Base-by-base conservation (phyloP, 805 yeast genomes). In the Brettanomyces naardenensis region DNA sequence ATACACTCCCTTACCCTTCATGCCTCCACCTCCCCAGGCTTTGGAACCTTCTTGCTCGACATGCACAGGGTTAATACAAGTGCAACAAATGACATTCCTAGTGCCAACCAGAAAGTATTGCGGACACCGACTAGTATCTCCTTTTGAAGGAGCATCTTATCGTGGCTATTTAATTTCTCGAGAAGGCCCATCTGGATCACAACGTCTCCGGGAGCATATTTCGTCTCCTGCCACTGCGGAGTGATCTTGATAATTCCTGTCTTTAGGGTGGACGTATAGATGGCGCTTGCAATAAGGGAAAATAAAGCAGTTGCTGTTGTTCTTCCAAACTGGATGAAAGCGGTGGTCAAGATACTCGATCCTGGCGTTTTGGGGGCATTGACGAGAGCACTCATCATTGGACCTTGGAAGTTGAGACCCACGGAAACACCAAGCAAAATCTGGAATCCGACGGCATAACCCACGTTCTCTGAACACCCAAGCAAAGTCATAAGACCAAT, bases 361-460 rank as follows among this genome's bases (percentile, higher is more conserved):
- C 78, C 80, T 5, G 71, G 64, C 1, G 61, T 51, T 41, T 71
- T 69, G 23, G 80, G 78, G 9, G 75, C 73, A 17, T 59, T 48
- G 14, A 74, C 51, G 45, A 73, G 76, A 3, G 68, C 58, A 4
- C 66, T 52, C 19, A 70, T 49, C 11, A 68, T 49, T 13, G 62
- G 33, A 3, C 71, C 52, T 51, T 73, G 79, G 51, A 70, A 56
- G 32, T 52, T 52, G 9, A 68, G 19, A 3, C 81, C 80, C 25
- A 59, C 47, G 0, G 68, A 62, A 13, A 65, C 52, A 25, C 81
- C 80, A 11, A 53, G 47, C 11, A 70, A 45, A 28, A 72, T 67
- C 37, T 68, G 61, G 25, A 62, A 56, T 1, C 79, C 76, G 39
- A 73, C 67, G 41, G 65, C 58, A 15, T 47, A 33, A 0, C 65